Evolutionary conservation across 2,329 filamentous ascomycete genomes (phyloP).

Genomic region (Cytospora piceae): DNA sequence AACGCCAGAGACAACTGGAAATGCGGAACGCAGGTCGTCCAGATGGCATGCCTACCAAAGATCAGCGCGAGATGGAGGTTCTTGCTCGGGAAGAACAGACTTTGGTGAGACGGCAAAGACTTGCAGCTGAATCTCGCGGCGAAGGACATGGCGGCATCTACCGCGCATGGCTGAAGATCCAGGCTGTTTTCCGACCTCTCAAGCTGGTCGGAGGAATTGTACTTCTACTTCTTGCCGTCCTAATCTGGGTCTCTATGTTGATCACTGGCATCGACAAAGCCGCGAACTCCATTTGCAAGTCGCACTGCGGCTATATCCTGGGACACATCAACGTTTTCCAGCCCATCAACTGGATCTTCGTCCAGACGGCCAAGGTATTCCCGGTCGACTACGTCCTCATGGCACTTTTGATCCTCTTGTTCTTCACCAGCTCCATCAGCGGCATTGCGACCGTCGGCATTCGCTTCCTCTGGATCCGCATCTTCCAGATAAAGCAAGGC

Average conservation of each 20-base stretch:
- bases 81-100: constrained; percentile 91
- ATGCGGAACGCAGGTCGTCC: constrained; percentile 77
- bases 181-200: constrained; percentile 82
- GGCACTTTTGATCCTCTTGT: constrained; percentile 78
- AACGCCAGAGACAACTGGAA: constrained; percentile 90
- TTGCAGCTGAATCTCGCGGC: constrained; percentile 81
- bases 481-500: constrained; percentile 89
- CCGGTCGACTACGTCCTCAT: constrained; percentile 93
- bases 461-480: constrained; percentile 90
- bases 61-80: constrained; percentile 84
- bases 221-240: constrained; percentile 71
- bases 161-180: constrained; percentile 76
- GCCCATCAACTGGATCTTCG: constrained; percentile 87
- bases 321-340: constrained; percentile 90
- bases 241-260: constrained; percentile 90
- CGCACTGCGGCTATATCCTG: constrained; percentile 88
- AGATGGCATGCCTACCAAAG: constrained; percentile 78
- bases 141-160: constrained; percentile 77
- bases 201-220: constrained; percentile 85
- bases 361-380: constrained; percentile 80
- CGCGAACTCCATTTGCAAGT: constrained; percentile 90
- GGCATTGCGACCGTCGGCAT: constrained; percentile 89
- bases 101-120: constrained; percentile 82
- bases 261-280: constrained; percentile 96
- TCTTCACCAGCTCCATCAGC: constrained; percentile 86